Evolutionary conservation across 1,284 basidiomycete genomes (phyloP), one percentile per base, ranked within the genome.

Genomic region (Kalmanozyma brasiliensis): DNA sequence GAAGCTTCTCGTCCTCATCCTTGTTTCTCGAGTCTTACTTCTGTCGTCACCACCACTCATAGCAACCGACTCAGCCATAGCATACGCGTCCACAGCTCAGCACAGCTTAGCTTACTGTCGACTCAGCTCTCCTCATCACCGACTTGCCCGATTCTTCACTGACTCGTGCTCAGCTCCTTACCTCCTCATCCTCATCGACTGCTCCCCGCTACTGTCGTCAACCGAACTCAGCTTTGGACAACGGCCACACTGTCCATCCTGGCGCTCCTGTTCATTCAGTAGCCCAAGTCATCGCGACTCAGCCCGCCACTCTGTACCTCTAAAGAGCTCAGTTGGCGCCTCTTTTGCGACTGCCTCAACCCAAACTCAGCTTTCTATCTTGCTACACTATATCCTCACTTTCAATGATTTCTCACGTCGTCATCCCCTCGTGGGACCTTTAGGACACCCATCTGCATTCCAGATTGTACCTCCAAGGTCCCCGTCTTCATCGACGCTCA

Each of bases 401-500:
- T 17, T 43, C 24, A 44, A 70, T 64, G 61, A 22, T 52, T 24
- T 52, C 46, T 33, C 19, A 26, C 52, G 43, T 57, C 61, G 57
- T 49, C 61, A 35, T 42, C 61, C 67, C 67, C 57, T 52, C 43
- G 34, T 53, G 67, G 67, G 61, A 44, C 42, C 67, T 56, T 41
- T 70, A 64, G 45, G 47, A 59, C 30, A 47, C 38, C 42, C 16
- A 42, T 69, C 59, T 67, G 52, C 40, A 36, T 22, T 30, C 32
- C 47, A 52, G 37, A 59, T 52, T 37, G 33, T 33, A 49, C 43
- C 53, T 61, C 49, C 44, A 53, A 61, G 52, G 52, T 56, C 58
- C 58, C 64, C 53, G 4, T 23, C 8, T 17, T n/a, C 30, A 26
- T 30, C 37, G 13, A 43, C 44, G 37, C 42, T 29, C 58, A 23